A percentile compares a stretch with the other conserved stretches of the same genome.
phyloP scores from a whole-genome alignment of 306 rosid species.

The Cicer cuneatum region DNA sequence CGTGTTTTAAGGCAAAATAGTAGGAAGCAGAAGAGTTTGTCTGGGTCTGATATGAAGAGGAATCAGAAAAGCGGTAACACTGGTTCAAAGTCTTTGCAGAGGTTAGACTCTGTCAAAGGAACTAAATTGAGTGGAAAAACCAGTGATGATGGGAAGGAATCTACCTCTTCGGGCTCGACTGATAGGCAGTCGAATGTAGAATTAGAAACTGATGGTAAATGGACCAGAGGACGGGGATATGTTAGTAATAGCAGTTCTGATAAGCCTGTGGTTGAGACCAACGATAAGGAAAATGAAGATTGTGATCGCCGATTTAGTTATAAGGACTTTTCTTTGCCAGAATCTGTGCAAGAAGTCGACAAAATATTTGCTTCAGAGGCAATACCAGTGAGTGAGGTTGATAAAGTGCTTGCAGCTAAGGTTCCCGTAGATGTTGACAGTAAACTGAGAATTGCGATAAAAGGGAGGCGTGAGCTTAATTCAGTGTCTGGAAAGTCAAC shows the following conservation, averaged over 20 bases:
- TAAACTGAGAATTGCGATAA: constrained; percentile 52
- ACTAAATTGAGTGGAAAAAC: constrained; percentile 62
- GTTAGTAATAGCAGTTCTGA: constrained; percentile 46
- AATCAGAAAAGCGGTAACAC: constrained; percentile 51
- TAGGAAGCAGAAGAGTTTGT: constrained; percentile 56
- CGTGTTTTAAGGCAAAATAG: constrained; percentile 63
- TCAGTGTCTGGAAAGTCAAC: constrained; percentile 59
- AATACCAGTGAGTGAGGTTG: constrained; percentile 36
- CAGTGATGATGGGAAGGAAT: constrained; percentile 69
- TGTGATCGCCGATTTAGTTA: constrained; percentile 40
- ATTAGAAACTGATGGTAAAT: constrained; percentile 53
- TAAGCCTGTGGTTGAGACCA: constrained; percentile 44
- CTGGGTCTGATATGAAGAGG: constrained; percentile 56
- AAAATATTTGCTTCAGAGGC: constrained; percentile 40
- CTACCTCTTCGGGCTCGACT: constrained; percentile 55
- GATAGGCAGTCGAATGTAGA: constrained; percentile 55
- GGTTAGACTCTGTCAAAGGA: constrained; percentile 49
- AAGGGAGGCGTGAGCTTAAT: constrained; percentile 52
- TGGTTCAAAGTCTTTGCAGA: constrained; percentile 50
- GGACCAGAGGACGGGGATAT: constrained; percentile 43
- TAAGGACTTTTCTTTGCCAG: constrained; percentile 47
- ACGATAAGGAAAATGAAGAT: constrained; percentile 52
- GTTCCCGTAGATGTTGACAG: constrained; percentile 39
- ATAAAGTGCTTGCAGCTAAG: constrained; percentile 47
- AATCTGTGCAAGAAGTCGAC: constrained; percentile 39